A percentile compares a stretch with the other conserved stretches of the same genome.
These are phyloP conservation scores for Trichoderma reesei DNA, from an alignment of 495 filamentous ascomycete species.

Conservation along the genomic window DNA sequence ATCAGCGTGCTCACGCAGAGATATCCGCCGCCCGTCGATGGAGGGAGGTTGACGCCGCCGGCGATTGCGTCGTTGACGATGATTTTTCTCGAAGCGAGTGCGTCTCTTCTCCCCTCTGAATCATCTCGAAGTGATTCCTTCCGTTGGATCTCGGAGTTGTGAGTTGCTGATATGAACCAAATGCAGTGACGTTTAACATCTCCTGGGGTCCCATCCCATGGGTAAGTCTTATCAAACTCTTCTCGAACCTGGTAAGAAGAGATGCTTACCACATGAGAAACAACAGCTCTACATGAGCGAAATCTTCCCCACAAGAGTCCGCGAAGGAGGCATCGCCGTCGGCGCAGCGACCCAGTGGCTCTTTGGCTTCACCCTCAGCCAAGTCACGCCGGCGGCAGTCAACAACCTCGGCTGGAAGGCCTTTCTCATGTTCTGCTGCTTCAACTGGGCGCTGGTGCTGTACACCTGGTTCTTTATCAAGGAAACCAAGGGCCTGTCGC, in stretches of 20 bases:
- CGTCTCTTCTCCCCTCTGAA: conserved; percentile 10
- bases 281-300: conserved; percentile 35
- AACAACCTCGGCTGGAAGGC: conserved; percentile 42
- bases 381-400: conserved; percentile 43
- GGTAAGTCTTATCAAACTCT: conserved; percentile 15
- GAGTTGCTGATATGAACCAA: too few species aligned
- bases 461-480: conserved; percentile 40
- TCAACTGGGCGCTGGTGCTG: conserved; percentile 33
- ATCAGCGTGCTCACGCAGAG: conserved; percentile 25
- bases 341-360: conserved; percentile 45
- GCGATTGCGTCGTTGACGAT: conserved; percentile 41
- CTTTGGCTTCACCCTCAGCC: conserved; percentile 46
- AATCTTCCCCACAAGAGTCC: conserved; percentile 44
- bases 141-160: too few species aligned
- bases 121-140: too few species aligned
- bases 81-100: conserved; percentile 38
- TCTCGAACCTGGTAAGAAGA: background rate
- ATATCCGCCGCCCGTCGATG: conserved; percentile 31
- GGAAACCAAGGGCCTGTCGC: conserved; percentile 26
- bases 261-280: background rate
- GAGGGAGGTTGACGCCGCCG: conserved; percentile 18
- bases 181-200: conserved; percentile 35
- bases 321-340: conserved; percentile 36
- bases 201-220: conserved; percentile 43
- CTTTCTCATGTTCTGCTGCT: conserved; percentile 49